Base-by-base conservation (phyloP, 768 basidiomycete species). In the Goffeauzyma gilvescens region DNA sequence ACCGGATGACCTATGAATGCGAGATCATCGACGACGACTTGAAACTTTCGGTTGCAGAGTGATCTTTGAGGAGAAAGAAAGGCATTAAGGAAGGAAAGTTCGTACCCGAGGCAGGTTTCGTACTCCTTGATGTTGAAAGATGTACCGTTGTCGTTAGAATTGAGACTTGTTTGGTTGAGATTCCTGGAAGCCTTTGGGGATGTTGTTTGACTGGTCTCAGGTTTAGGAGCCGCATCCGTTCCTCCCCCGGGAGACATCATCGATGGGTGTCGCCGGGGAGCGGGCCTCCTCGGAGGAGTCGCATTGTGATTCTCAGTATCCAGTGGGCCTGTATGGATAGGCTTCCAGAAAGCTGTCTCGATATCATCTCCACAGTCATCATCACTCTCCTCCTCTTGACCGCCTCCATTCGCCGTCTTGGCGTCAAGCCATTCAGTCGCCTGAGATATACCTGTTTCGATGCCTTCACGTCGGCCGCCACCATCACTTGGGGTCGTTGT, bases 1-100 rank as follows among this genome's bases (percentile, higher is more conserved):
- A 95, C 86, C 1, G 90, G 93, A 60, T 96, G 89, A 0, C 93
- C 93, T 32, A 95, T 71, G 60, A 95, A 96, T 5, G 76, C 82
- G 20, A 96, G 70, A 53, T 87, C 79, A 58, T 96, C 87, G 20
- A 93, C 79, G 30, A 83, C 65, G 23, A 98, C 72, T 59, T 90
- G 86, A 57, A 93, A 95, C 55, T 84, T 84, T 61, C 85, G 82
- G 63, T 98, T 85, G 54, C 86, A 93, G 62, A 87, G 75, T 12
- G 76, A 70, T 23, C 68, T 65, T 33, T 76, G 59, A 0, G 90
- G 87, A 46, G 79, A 81, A 2, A 96, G 69, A 50, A 90, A 66
- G 32, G 72, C 72, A 20, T 83, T 81, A 23, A 96, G 69, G 55
- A 85, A 81, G 46, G 81, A 78, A 5, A 79, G 67, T 3, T 79